Evolutionary conservation across 768 basidiomycete species (phyloP), one percentile per base, ranked within the genome.

Genomic region (Amanita molliuscula): DNA sequence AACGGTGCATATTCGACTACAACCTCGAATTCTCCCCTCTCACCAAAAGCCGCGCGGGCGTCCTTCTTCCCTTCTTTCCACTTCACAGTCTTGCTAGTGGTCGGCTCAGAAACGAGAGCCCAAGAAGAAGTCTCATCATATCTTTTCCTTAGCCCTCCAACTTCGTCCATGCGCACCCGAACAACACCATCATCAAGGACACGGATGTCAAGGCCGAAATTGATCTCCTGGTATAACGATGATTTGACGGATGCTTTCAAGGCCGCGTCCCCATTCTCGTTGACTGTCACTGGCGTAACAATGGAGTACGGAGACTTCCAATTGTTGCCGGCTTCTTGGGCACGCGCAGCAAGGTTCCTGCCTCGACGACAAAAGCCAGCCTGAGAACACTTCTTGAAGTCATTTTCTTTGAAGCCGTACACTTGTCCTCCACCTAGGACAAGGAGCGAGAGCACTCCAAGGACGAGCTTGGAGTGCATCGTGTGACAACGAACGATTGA

Each of bases 381-480:
- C 65, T 98, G 90, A n/a, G 76, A 74, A 61, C 96, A 98, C 51
- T 81, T 90, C 67, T 96, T 97, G 76, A 94, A 99, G 66, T 97
- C 91, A 52, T 84, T 76, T 16, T 74, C 69, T 69, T 88, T 88
- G 67, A 88, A 79, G 31, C 84, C 79, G 25, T 75, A 57, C 5
- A 72, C 62, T 38, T 28, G 46, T 29, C 20, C 25, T 37, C 33
- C 37, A 34, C 48, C 52, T 16, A 52, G 41, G 28, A 40, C 50
- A 49, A 50, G 49, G 41, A 53, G 35, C 16, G 52, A 48, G 29
- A 53, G 46, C 20, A 44, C 46, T 29, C 52, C 52, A 33, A 49
- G 41, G 9, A 53, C 21, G 42, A 53, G 21, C 26, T 36, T 37
- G 34, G 46, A 52, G 45, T 29, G 45, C 51, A 52, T 52, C 25